Percentiles rank a stretch among this genome's conserved stretches.
Conservation (phyloP, 345 rosid genomes). For the Hirschfeldia incana region DNA sequence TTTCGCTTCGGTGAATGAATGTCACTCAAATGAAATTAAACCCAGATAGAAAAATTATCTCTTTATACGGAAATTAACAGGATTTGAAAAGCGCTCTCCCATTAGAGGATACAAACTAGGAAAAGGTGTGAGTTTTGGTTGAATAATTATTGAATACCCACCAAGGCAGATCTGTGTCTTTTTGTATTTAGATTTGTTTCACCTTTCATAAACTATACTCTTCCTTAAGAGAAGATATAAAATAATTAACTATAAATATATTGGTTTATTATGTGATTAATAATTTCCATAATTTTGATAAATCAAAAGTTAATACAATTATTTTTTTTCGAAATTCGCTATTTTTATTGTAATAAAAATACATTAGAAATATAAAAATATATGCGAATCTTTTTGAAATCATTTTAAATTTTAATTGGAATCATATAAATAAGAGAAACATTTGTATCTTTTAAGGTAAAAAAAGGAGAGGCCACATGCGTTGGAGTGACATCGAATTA, state of each 20-base stretch:
- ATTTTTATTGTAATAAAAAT: no score
- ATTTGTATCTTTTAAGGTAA: neutral
- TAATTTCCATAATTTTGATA: no score
- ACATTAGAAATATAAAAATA: no score
- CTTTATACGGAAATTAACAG: neutral
- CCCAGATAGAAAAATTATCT: slow-evolving; percentile 9
- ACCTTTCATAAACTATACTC: no score
- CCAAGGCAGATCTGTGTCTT: slow-evolving; percentile 7
- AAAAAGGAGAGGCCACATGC: slow-evolving; percentile 14
- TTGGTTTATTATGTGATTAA: no score
- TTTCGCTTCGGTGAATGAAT: neutral
- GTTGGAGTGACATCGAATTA: slow-evolving; percentile 22
- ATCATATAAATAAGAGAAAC: neutral
- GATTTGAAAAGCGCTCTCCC: slow-evolving; percentile 24
- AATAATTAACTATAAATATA: no score
- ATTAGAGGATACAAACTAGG: neutral
- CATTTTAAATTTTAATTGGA: no score
- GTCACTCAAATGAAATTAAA: slow-evolving; percentile 3
- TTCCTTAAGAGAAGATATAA: no score
- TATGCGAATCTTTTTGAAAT: no score
- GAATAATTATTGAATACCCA: slow-evolving; percentile 19
- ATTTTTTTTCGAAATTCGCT: no score
- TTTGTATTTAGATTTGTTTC: no score
- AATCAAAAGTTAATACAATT: no score
- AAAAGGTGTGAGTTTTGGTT: slow-evolving; percentile 10